phyloP scores from a whole-genome alignment of 345 rosid genomes.

The Linum trigynum region DNA sequence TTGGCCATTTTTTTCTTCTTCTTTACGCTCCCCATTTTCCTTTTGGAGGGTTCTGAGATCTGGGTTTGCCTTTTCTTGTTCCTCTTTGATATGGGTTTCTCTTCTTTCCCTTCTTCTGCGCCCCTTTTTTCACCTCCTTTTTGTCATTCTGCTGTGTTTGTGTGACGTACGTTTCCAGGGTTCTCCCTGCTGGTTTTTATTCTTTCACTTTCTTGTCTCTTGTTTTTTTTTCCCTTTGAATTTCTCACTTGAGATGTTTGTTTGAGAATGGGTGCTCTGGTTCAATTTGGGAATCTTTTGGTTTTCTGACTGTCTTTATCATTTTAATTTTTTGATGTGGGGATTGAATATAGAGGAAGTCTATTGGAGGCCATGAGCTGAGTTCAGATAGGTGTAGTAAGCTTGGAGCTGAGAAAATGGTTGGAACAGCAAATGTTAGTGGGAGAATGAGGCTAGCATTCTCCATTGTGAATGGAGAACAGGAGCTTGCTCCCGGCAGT shows the following conservation, averaged over 20 bases:
- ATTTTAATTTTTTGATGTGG: slow-evolving; percentile 2
- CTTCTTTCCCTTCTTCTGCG: not conserved
- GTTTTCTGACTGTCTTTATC: not conserved
- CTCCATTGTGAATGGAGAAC: slow-evolving; percentile 26
- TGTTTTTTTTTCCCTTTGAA: not conserved
- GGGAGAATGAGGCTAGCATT: slow-evolving; percentile 28
- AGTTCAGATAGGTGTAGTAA: slow-evolving; percentile 12
- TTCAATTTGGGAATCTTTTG: not conserved
- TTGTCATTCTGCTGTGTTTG: too few relatives aligned
- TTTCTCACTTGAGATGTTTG: not conserved
- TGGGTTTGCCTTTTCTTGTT: not conserved
- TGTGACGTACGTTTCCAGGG: not conserved
- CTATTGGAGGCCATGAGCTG: slow-evolving; percentile 17
- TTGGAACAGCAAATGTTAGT: slow-evolving; percentile 21
- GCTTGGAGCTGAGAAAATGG: slow-evolving; percentile 22
- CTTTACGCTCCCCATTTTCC: slow-evolving; percentile 3
- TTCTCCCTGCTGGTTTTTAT: not conserved
- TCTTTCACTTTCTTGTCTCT: not conserved
- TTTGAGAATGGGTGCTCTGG: not conserved
- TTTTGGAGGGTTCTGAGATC: not conserved
- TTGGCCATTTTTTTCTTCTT: not conserved
- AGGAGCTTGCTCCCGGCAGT: slow-evolving; percentile 22
- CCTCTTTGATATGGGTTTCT: not conserved
- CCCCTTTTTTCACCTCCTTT: slow-evolving; percentile 6
- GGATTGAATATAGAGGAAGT: slow-evolving; percentile 14